phyloP scores from a whole-genome alignment of 345 rosid species.

The Rhodamnia rubescens region DNA sequence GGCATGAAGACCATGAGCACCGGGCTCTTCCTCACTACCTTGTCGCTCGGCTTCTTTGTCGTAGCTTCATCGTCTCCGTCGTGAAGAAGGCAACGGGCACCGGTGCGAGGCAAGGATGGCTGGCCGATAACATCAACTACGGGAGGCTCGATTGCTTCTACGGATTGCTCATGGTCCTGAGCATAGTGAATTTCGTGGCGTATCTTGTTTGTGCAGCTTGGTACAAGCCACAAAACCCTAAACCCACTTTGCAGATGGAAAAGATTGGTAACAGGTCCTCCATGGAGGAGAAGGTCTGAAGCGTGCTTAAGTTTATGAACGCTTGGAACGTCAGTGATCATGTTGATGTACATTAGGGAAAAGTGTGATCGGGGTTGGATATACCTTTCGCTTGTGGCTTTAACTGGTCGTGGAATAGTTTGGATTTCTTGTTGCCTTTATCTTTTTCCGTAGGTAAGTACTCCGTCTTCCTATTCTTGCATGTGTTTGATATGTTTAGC shows the following conservation, averaged over 20 bases:
- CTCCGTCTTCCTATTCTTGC: background rate
- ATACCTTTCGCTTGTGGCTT: background rate
- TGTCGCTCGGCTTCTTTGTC: constrained; percentile 49
- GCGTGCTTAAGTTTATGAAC: background rate
- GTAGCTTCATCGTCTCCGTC: constrained; percentile 45
- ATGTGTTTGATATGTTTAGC: background rate
- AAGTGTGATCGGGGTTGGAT: background rate
- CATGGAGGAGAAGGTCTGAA: constrained; percentile 13
- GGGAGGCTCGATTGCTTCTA: constrained; percentile 60
- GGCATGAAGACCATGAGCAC: constrained; percentile 75
- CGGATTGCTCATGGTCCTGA: constrained; percentile 34
- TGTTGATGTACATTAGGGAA: background rate
- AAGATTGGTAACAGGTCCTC: background rate
- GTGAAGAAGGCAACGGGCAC: constrained; percentile 28
- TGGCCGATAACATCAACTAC: constrained; percentile 36
- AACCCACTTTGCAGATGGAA: constrained; percentile 20
- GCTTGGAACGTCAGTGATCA: background rate
- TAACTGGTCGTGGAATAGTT: background rate
- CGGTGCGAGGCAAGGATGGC: constrained; percentile 34
- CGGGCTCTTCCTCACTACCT: constrained; percentile 58
- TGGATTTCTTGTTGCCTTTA: background rate
- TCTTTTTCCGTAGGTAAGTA: background rate
- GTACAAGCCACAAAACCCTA: constrained; percentile 23
- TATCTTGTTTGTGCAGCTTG: constrained; percentile 31
- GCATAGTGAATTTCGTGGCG: constrained; percentile 30